Evolutionary conservation across 768 basidiomycete genomes (phyloP).

Genomic region (Mycena epipterygia): DNA sequence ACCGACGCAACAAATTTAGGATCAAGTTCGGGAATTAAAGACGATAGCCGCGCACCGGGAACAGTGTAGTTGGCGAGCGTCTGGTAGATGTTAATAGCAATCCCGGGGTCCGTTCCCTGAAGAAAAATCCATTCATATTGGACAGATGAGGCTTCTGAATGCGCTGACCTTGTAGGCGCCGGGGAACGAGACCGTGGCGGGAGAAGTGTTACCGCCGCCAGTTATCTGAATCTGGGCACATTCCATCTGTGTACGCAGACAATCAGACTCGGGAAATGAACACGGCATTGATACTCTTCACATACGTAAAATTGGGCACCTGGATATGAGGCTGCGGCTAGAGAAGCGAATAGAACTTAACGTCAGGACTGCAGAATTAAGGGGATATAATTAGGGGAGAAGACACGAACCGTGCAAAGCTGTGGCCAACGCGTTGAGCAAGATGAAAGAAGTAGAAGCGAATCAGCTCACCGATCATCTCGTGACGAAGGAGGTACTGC

Average conservation of each 20-base stretch:
- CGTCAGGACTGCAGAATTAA: neutral
- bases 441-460: neutral
- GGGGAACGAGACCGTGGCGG: slow-evolving; percentile 62
- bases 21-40: neutral
- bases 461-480: slow-evolving; percentile 60
- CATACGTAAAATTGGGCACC: slow-evolving; percentile 71
- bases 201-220: slow-evolving; percentile 57
- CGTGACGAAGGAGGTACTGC: slow-evolving; percentile 57
- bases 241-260: slow-evolving; percentile 55
- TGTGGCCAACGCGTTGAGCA: slow-evolving; percentile 1
- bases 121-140: neutral
- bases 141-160: neutral
- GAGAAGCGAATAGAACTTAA: slow-evolving; percentile 43
- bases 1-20: neutral
- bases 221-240: slow-evolving; percentile 63
- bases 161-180: slow-evolving; percentile 57
- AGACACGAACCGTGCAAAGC: slow-evolving; percentile 34
- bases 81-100: slow-evolving; percentile 59
- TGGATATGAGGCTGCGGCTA: slow-evolving; percentile 63
- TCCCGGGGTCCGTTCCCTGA: slow-evolving; percentile 59
- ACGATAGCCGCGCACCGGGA: slow-evolving; percentile 47
- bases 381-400: neutral
- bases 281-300: slow-evolving; percentile 19
- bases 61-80: slow-evolving; percentile 55
- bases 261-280: neutral